Evolutionary conservation across 495 filamentous ascomycete genomes (phyloP).

Genomic region (Antarctomyces pellizariae): DNA sequence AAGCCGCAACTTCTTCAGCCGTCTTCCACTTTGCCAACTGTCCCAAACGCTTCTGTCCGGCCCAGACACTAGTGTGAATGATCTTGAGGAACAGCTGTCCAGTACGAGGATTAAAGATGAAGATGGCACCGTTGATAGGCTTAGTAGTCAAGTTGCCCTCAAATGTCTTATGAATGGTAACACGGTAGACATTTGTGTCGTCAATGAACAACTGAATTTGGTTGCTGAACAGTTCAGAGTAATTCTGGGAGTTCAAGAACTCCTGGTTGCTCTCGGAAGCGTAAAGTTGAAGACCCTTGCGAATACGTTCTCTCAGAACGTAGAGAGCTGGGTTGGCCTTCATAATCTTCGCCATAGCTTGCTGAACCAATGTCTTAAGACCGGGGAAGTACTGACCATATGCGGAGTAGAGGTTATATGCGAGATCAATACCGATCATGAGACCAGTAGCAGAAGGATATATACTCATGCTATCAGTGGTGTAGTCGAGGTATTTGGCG

Average conservation of each 20-base stretch:
- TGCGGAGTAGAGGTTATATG: constrained; percentile 94
- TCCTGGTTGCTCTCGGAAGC: constrained; percentile 98
- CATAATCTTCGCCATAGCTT: constrained; percentile 99
- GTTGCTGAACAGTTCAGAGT: constrained; percentile 97
- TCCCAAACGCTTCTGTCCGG: constrained; percentile 95
- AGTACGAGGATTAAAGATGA: constrained; percentile 98
- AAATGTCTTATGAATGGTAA: constrained; percentile 99
- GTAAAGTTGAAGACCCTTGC: constrained; percentile 95
- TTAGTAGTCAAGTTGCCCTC: constrained; percentile 98
- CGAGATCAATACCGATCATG: constrained; percentile 96
- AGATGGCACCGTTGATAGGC: constrained; percentile 98
- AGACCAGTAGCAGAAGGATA: constrained; percentile 94
- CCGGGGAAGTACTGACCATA: constrained; percentile 99
- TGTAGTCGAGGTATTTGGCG: constrained; percentile 98
- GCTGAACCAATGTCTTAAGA: constrained; percentile 84
- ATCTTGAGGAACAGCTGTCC: constrained; percentile 98
- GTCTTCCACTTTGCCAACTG: constrained; percentile 99
- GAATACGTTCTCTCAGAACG: constrained; percentile 89
- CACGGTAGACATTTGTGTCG: constrained; percentile 97
- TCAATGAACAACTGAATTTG: constrained; percentile 98
- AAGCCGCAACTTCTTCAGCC: constrained; percentile 94
- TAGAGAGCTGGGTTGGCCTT: constrained; percentile 97
- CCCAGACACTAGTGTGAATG: constrained; percentile 99
- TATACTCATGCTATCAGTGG: constrained; percentile 95
- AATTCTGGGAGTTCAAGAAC: constrained; percentile 98